These are phyloP conservation scores for Pleurotus platypus DNA, from an alignment of 768 basidiomycete species.

Conservation along the genomic window DNA sequence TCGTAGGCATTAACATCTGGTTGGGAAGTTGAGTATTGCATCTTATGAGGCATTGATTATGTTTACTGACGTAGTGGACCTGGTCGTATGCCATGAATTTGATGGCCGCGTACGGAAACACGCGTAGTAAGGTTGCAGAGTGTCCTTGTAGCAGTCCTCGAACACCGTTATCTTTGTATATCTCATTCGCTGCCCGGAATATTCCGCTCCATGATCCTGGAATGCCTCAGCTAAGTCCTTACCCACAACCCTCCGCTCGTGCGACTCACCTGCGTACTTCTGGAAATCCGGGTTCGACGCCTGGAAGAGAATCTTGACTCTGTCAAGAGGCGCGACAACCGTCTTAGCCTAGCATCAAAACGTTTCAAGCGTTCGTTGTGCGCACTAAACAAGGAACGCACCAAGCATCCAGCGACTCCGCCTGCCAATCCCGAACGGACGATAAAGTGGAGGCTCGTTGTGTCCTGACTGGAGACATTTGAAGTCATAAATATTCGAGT, in stretches of 20 bases:
- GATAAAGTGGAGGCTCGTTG: constrained; percentile 55
- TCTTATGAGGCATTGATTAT: too few relatives aligned
- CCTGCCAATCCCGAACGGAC: constrained; percentile 88
- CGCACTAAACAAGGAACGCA: constrained; percentile 37
- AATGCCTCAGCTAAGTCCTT: too few relatives aligned
- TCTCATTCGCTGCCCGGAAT: constrained; percentile 68
- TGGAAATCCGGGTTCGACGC: constrained; percentile 93
- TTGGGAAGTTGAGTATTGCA: not conserved
- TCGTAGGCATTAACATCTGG: constrained; percentile 85
- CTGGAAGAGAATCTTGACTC: constrained; percentile 98
- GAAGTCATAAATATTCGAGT: constrained; percentile 51
- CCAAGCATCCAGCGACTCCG: constrained; percentile 90
- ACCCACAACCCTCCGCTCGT: not conserved
- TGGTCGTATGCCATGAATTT: constrained; percentile 97
- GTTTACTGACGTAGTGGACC: constrained; percentile 60
- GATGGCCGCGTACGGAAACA: constrained; percentile 96
- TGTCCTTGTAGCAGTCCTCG: constrained; percentile 93
- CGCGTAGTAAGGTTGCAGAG: constrained; percentile 88
- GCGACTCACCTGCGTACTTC: constrained; percentile 79
- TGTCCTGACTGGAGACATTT: constrained; percentile 51
- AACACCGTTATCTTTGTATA: constrained; percentile 64
- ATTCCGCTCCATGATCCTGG: constrained; percentile 87
- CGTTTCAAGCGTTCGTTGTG: constrained; percentile 10
- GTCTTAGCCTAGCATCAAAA: constrained; percentile 73
- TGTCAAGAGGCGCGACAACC: constrained; percentile 90